Percentiles rank a stretch among this genome's conserved stretches.
Conservation (phyloP, 345 rosid genomes). For the Acer saccharum region DNA sequence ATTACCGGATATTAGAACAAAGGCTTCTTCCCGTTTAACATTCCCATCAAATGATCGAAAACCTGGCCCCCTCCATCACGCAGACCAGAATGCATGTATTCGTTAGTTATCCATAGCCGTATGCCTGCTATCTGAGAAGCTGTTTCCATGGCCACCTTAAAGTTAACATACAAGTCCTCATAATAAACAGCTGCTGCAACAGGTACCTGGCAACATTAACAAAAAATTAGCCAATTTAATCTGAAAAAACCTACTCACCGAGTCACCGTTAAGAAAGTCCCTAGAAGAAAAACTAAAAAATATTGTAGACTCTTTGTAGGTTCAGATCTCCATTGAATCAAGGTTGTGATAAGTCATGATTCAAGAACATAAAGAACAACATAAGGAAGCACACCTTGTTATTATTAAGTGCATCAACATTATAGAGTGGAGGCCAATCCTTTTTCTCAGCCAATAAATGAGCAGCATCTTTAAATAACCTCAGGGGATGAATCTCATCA, state of each 20-base stretch:
- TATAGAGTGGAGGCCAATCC: slow-evolving; percentile 82
- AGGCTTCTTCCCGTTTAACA: slow-evolving; percentile 82
- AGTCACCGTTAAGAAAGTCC: not conserved
- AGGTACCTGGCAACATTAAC: slow-evolving; percentile 57
- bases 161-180: slow-evolving; percentile 86
- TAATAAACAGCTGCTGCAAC: slow-evolving; percentile 89
- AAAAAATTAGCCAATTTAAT: not conserved
- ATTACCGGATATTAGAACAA: slow-evolving; percentile 43
- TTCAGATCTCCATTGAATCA: not conserved
- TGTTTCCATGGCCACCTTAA: slow-evolving; percentile 80
- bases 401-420: slow-evolving; percentile 41
- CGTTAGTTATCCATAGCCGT: slow-evolving; percentile 82
- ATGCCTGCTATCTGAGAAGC: slow-evolving; percentile 70
- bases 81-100: slow-evolving; percentile 93
- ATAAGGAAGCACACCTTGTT: slow-evolving; percentile 56
- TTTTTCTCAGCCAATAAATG: slow-evolving; percentile 71
- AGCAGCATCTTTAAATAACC: slow-evolving; percentile 67
- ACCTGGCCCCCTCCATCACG: slow-evolving; percentile 76
- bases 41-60: slow-evolving; percentile 76
- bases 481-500: slow-evolving; percentile 79
- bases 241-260: not conserved
- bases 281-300: not conserved
- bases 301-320: not conserved
- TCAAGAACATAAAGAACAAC: not conserved
- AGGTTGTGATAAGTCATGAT: not conserved